Conservation (phyloP, 345 rosid species). For the Sonneratia alba region DNA sequence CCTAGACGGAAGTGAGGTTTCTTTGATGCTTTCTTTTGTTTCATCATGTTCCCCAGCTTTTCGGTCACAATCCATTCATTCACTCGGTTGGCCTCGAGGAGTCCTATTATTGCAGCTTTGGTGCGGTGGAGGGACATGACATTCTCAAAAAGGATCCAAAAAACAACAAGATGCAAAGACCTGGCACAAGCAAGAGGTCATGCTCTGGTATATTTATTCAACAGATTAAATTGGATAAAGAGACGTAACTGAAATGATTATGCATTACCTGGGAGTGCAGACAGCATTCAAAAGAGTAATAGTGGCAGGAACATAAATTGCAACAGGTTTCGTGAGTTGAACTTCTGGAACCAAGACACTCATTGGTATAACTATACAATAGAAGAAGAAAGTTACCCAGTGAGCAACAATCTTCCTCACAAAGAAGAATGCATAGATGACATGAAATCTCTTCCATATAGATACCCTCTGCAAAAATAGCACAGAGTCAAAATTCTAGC, state of each 20-base stretch:
- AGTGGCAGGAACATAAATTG: constrained; percentile 38
- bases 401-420: constrained; percentile 43
- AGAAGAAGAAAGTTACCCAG: constrained; percentile 40
- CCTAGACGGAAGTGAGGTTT: constrained; percentile 8
- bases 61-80: constrained; percentile 49
- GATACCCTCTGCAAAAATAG: constrained; percentile 31
- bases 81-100: constrained; percentile 39
- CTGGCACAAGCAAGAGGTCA: constrained; percentile 14
- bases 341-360: constrained; percentile 43
- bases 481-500: background rate
- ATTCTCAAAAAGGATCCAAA: constrained; percentile 31
- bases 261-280: constrained; percentile 32
- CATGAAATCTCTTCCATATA: constrained; percentile 37
- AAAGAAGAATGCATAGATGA: constrained; percentile 41
- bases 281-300: constrained; percentile 42
- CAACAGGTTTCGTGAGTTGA: constrained; percentile 32
- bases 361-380: constrained; percentile 39
- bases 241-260: background rate
- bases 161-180: constrained; percentile 42
- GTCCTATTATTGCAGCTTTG: constrained; percentile 40
- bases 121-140: constrained; percentile 40
- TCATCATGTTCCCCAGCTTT: constrained; percentile 22
- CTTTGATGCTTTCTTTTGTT: constrained; percentile 17
- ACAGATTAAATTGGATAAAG: background rate
- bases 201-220: background rate